phyloP scores from a whole-genome alignment of 2,329 filamentous ascomycete species.

The Alternaria gaisen region DNA sequence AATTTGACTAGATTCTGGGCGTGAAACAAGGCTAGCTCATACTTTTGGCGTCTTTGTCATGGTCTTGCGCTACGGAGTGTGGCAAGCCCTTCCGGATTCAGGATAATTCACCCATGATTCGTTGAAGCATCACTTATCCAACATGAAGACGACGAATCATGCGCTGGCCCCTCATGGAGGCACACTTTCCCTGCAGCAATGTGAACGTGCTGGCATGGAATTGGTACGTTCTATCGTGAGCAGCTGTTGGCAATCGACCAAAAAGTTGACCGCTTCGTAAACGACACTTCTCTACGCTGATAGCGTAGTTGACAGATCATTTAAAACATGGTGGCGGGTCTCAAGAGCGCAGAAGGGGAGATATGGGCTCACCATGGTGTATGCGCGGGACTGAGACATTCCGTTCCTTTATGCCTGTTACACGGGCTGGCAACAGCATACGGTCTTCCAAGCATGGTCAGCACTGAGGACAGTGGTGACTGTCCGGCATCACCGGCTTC shows the following conservation, averaged over 20 bases:
- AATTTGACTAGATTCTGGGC: not conserved
- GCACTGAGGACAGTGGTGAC: not conserved
- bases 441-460: not conserved
- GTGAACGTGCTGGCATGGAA: not conserved
- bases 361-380: not conserved
- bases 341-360: not conserved
- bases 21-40: not conserved
- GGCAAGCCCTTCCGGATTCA: slow-evolving; percentile 15
- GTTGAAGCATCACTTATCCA: slow-evolving; percentile 2
- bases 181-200: slow-evolving; percentile 2
- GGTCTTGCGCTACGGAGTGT: slow-evolving; percentile 8
- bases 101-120: slow-evolving; percentile 1
- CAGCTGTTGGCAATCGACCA: not conserved
- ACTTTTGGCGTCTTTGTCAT: slow-evolving; percentile 3
- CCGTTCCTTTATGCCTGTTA: not conserved
- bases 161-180: not conserved
- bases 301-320: not conserved
- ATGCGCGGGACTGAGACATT: not conserved
- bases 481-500: slow-evolving; percentile 1
- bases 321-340: not conserved
- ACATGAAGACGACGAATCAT: slow-evolving; percentile 4
- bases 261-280: not conserved
- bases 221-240: not conserved
- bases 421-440: not conserved
- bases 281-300: not conserved